Conservation (phyloP, 345 rosid species). For the Rhodamnia rubescens region DNA sequence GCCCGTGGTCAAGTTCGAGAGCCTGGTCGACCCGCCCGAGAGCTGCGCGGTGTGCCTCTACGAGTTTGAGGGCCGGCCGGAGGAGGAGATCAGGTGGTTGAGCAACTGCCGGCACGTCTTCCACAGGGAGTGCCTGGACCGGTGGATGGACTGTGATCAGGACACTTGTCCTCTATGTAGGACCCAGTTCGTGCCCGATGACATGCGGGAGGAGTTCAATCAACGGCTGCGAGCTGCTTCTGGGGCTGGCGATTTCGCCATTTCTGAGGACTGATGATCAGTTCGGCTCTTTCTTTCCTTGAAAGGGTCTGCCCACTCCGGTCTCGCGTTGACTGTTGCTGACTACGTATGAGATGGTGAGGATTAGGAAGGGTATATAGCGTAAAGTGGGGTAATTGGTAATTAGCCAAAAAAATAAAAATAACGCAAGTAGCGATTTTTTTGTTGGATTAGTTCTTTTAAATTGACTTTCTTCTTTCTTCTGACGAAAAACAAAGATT, state of each 20-base stretch:
- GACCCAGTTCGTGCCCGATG: constrained; percentile 62
- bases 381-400: not conserved
- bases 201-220: constrained; percentile 61
- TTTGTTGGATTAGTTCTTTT: not conserved
- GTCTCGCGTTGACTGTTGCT: not conserved
- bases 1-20: constrained; percentile 56
- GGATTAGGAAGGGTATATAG: not conserved
- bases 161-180: constrained; percentile 87
- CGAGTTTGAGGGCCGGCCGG: constrained; percentile 48
- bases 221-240: constrained; percentile 60
- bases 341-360: not conserved
- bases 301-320: not conserved
- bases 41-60: constrained; percentile 74
- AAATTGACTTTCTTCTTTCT: not conserved
- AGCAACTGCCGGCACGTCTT: constrained; percentile 74
- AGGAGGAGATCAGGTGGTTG: constrained; percentile 71
- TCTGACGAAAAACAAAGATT: not conserved
- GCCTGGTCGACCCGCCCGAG: constrained; percentile 42
- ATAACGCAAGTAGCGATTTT: not conserved
- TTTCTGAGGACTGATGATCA: not conserved
- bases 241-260: constrained; percentile 10
- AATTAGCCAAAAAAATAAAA: not conserved
- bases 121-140: constrained; percentile 75
- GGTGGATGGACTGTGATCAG: constrained; percentile 94
- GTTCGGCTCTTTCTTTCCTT: not conserved